Conservation (phyloP, 129 eudicot genomes). For the Chrysanthemum lavandulifolium region DNA sequence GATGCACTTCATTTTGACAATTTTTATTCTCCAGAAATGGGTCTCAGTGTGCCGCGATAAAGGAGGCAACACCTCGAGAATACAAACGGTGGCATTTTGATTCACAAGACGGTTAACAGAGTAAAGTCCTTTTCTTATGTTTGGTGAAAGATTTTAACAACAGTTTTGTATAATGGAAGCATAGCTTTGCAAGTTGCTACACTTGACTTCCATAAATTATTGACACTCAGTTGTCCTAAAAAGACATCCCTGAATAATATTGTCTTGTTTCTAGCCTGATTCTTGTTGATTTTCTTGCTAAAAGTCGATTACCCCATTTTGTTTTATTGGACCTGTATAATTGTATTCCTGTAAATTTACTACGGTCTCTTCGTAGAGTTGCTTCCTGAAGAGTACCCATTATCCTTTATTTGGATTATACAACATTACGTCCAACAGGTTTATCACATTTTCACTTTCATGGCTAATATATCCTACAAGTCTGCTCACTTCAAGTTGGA, state of each 20-base stretch:
- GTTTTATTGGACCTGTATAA: background rate
- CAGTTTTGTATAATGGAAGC: conserved; percentile 39
- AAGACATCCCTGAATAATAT: conserved; percentile 8
- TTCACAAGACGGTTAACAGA: conserved; percentile 13
- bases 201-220: conserved; percentile 4
- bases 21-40: conserved; percentile 51
- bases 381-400: background rate
- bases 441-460: background rate
- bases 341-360: background rate
- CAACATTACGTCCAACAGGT: background rate
- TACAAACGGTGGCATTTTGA: conserved; percentile 25
- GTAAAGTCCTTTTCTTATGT: conserved; percentile 1
- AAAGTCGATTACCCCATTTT: background rate
- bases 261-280: background rate
- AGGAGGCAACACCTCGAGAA: conserved; percentile 3
- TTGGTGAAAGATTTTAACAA: conserved; percentile 22
- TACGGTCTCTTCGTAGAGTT: conserved; percentile 6
- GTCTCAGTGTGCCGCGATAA: conserved; percentile 83
- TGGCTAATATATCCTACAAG: too few species aligned
- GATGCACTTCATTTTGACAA: conserved; percentile 11
- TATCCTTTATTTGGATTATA: background rate
- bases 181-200: conserved; percentile 25
- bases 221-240: background rate
- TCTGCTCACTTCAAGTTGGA: too few species aligned
- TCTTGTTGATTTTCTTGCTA: conserved; percentile 4